These are phyloP conservation scores for Leccinum subgranulosum DNA, from an alignment of 768 basidiomycete species.

Conservation along the genomic window DNA sequence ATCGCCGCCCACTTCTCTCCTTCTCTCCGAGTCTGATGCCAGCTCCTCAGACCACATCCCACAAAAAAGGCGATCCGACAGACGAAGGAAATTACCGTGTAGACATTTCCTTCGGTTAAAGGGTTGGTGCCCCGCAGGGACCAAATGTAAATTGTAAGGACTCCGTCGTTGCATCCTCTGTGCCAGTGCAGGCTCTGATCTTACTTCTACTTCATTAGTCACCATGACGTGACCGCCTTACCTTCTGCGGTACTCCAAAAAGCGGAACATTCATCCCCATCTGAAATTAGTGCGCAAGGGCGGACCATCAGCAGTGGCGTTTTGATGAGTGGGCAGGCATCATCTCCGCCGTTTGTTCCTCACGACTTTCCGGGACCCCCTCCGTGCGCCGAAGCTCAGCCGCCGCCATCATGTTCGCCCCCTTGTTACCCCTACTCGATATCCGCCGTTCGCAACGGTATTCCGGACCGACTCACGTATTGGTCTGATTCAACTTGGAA, in stretches of 20 bases:
- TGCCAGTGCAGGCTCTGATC: background rate
- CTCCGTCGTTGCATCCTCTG: slow-evolving; percentile 1
- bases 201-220: slow-evolving; percentile 5
- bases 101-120: slow-evolving; percentile 40
- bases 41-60: slow-evolving; percentile 8
- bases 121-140: slow-evolving; percentile 42
- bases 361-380: slow-evolving; percentile 16
- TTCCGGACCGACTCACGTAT: slow-evolving; percentile 12
- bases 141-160: slow-evolving; percentile 41
- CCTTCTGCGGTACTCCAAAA: slow-evolving; percentile 19
- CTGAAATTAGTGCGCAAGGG: slow-evolving; percentile 4
- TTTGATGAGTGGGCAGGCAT: slow-evolving; percentile 12
- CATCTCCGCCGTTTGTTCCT: slow-evolving; percentile 8
- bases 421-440: background rate
- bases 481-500: slow-evolving; percentile 16
- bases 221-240: slow-evolving; percentile 20
- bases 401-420: slow-evolving; percentile 32
- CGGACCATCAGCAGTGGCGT: slow-evolving; percentile 28
- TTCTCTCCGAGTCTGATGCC: slow-evolving; percentile 23
- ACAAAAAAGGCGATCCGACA: background rate
- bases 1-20: slow-evolving; percentile 18
- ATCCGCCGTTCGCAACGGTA: background rate
- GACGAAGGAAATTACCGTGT: slow-evolving; percentile 37
- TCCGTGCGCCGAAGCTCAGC: slow-evolving; percentile 32
- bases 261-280: slow-evolving; percentile 5